Percentiles rank a stretch among this genome's conserved stretches.
phyloP scores from a whole-genome alignment of 306 rosid species.

The Gleditsia sinensis region DNA sequence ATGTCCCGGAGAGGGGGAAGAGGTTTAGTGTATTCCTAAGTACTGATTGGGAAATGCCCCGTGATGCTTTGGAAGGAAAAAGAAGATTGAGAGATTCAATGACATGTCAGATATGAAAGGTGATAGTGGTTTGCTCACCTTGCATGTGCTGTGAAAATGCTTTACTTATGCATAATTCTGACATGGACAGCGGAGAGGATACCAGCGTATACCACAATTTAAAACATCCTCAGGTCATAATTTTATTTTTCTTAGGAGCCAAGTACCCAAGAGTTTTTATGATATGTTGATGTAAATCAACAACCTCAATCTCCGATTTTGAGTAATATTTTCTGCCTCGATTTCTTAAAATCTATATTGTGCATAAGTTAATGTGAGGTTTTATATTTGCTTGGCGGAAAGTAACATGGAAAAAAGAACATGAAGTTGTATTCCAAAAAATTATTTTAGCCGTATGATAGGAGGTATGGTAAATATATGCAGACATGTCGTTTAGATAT shows the following conservation, averaged over 20 bases:
- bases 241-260: background rate
- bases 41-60: constrained; percentile 77
- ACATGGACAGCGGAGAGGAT: constrained; percentile 65
- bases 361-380: too few relatives aligned
- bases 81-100: constrained; percentile 52
- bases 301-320: background rate
- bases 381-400: too few relatives aligned
- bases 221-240: constrained; percentile 23
- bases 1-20: constrained; percentile 94
- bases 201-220: constrained; percentile 36
- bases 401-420: too few relatives aligned
- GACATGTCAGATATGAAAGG: constrained; percentile 65
- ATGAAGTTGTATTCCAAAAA: constrained; percentile 2
- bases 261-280: background rate
- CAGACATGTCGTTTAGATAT: background rate
- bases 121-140: constrained; percentile 30
- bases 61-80: constrained; percentile 69
- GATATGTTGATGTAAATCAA: constrained; percentile 11
- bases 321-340: constrained; percentile 9
- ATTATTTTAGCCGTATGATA: background rate
- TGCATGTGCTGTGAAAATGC: constrained; percentile 40
- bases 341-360: background rate
- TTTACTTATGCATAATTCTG: constrained; percentile 38
- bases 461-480: background rate
- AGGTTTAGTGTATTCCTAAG: constrained; percentile 82